Evolutionary conservation across 2,329 filamentous ascomycete genomes (phyloP), one percentile per base, ranked within the genome.

Genomic region (Trichoderma polysporum): DNA sequence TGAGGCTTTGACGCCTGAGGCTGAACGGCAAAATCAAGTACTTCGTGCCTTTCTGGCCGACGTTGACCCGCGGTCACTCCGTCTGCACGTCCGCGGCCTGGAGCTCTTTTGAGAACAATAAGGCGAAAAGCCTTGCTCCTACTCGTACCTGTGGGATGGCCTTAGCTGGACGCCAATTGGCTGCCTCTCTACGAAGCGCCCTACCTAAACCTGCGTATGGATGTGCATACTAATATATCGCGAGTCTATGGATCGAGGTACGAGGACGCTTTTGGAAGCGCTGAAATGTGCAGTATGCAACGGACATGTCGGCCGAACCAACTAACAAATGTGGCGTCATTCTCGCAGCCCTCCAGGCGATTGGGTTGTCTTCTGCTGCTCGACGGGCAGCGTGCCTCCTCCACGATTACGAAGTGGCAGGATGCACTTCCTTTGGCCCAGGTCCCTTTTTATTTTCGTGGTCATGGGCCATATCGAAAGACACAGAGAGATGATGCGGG

Each of bases 31-130:
- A 56, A 22, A 25, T n/a, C n/a, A 37, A 31, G 3, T 22, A 6
- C 39, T 22, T 22, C 33, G n/a, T 50, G 29, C 29, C 19, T 19
- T 25, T 37, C 25, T 29, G 29, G 45, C 58, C 58, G 58, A 61
- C 58, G 41, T 39, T 61, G 39, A 64, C 50, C 60, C 60, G 60
- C 50, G 25, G n/a, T n/a, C 56, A n/a, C 35, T 29, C 50, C 50
- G 17, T 15, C 10, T 33, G 22, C 17, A 54, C 52, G 50, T 25
- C 49, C 37, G 29, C 39, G 58, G 22, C 33, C 49, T 27, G 39
- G 5, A 9, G n/a, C 31, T 37, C 6, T 54, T 27, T 25, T 6
- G 39, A 17, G 27, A 41, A n/a, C 31, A 25, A 2, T 54, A 35
- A 54, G 49, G 50, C 47, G 60, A 45, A 15, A 27, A 19, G 35